Evolutionary conservation across 2,329 filamentous ascomycete genomes (phyloP).

Genomic region (Lachnum nothofagi): DNA sequence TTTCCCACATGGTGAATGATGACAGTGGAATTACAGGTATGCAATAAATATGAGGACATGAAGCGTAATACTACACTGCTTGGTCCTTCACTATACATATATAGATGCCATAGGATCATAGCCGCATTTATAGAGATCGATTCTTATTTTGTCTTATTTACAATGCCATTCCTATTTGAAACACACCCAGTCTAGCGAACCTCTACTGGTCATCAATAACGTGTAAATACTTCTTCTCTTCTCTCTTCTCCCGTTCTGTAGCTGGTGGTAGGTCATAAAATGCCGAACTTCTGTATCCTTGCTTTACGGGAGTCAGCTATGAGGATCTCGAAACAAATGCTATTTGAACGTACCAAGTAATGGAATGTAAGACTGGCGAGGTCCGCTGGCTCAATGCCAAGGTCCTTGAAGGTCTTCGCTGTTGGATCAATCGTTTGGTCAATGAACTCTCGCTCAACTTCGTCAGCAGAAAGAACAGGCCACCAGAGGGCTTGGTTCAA

Average conservation of each 20-base stretch:
- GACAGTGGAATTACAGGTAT: no score
- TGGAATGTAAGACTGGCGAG: constrained; percentile 84
- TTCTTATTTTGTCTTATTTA: constrained; percentile 34
- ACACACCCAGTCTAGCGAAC: constrained; percentile 5
- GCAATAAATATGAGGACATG: no score
- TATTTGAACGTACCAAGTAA: constrained; percentile 67
- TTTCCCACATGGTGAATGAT: no score
- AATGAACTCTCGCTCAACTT: constrained; percentile 87
- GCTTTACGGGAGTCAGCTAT: constrained; percentile 48
- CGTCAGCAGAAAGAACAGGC: constrained; percentile 74
- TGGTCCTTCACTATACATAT: no score
- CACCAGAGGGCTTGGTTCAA: constrained; percentile 87
- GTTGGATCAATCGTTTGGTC: constrained; percentile 85
- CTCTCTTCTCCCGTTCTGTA: constrained; percentile 87
- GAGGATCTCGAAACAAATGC: background rate
- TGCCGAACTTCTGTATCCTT: constrained; percentile 81
- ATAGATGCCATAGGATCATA: no score
- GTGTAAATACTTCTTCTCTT: constrained; percentile 96
- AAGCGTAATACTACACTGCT: no score
- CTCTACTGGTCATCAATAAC: constrained; percentile 78
- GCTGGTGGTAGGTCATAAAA: constrained; percentile 92
- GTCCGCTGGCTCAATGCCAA: constrained; percentile 84
- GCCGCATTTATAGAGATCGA: background rate
- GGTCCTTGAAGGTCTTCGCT: constrained; percentile 93
- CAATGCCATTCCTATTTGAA: constrained; percentile 26